Evolutionary conservation across 371 early-diverging fungal genomes (phyloP), one percentile per base, ranked within the genome.

Genomic region (Modicella reniformis): DNA sequence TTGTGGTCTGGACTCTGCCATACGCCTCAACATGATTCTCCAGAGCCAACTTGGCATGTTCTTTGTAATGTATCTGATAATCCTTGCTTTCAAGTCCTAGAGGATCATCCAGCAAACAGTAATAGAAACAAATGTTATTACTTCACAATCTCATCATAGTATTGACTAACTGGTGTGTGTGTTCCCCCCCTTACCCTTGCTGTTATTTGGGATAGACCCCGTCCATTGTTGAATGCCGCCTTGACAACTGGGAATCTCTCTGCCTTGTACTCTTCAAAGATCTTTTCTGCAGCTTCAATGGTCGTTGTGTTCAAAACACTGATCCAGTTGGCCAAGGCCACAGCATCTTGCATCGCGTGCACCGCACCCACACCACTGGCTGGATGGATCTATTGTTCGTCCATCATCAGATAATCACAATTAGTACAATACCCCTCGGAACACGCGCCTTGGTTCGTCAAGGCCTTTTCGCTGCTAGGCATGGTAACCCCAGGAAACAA

Each of bases 301-400:
- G 61, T 44, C 5, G 62, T 58, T 0, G 67, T 52, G n/a, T 26
- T 23, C 19, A 72, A 41, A 9, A 57, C 52, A 23, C 60, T 61
- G 47, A 72, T 55, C 66, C 67, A 72, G 44, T 72, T 72, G 34
- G 73, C 66, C n/a, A 72, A 29, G 4, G 53, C 50, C 8, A 62
- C 47, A 17, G 73, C 73, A 19, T 72, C 73, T 21, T 67, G 73
- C 51, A 72, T 57, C 0, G 63, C 73, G 5, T 25, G 40, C 3
- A 62, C 15, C 5, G 67, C 73, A 0, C 73, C 73, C 25, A 25
- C 2, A 12, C 67, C 61, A 13, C 67, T 40, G 19, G 67, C 67
- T 28, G 67, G 67, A n/a, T 67, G 67, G 21, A 60, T 28, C 67
- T 59, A 66, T 10, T 19, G 19, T 17, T 44, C 19, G 44, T 6